Evolutionary conservation across 2,329 filamentous ascomycete genomes (phyloP).

Genomic region (Penicillium capsulatum): DNA sequence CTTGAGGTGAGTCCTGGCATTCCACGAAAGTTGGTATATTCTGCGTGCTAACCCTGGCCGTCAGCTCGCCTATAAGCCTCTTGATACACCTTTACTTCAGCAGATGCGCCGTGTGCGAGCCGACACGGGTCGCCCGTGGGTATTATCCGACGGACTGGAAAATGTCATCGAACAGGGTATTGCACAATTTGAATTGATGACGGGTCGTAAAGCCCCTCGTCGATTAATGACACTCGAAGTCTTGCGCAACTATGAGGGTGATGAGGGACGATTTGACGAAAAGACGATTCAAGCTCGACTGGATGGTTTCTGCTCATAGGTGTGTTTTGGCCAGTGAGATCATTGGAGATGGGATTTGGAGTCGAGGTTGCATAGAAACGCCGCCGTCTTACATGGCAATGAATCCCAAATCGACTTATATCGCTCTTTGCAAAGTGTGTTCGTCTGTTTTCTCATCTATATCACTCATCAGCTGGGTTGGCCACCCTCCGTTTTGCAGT

Average conservation of each 20-base stretch:
- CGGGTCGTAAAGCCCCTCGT: constrained; percentile 66
- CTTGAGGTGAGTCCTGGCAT: constrained; percentile 58
- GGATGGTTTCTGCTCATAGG: constrained; percentile 27
- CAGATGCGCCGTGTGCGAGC: constrained; percentile 61
- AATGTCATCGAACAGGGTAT: constrained; percentile 74
- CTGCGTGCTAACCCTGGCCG: too few species aligned
- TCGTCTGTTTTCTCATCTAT: too few species aligned
- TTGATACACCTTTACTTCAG: constrained; percentile 65
- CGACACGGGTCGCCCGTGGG: constrained; percentile 56
- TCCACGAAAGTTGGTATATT: too few species aligned
- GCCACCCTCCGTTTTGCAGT: too few species aligned
- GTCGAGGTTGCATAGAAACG: too few species aligned
- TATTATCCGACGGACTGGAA: constrained; percentile 71
- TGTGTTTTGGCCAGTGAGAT: too few species aligned
- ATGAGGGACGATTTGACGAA: constrained; percentile 35
- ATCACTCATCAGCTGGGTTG: too few species aligned
- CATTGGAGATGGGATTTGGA: too few species aligned
- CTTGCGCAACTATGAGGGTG: constrained; percentile 35
- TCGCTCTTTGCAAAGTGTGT: too few species aligned
- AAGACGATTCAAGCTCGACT: constrained; percentile 37
- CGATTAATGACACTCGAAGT: constrained; percentile 67
- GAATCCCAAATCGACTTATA: too few species aligned
- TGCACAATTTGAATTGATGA: constrained; percentile 78
- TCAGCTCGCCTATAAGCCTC: constrained; percentile 62
- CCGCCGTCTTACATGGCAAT: too few species aligned